Evolutionary conservation across 75 land plant genomes (phyloP).

Genomic region (Cupressus sempervirens): DNA sequence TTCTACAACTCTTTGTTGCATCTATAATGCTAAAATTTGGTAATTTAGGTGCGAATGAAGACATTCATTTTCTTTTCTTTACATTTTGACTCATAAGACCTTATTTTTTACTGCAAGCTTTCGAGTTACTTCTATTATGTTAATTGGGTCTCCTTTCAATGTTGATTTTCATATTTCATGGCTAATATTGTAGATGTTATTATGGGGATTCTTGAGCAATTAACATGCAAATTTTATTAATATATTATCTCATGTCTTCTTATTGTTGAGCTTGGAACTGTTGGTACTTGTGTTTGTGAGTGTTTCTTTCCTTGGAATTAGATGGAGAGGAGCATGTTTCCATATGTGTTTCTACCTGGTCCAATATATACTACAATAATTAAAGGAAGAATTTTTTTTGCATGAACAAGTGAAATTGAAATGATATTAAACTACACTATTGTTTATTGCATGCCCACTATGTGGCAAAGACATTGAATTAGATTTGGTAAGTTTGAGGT

Average conservation of each 20-base stretch:
- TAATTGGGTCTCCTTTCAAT: background rate
- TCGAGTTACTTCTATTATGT: background rate
- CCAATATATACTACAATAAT: background rate
- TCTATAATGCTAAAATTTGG: background rate
- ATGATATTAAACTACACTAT: background rate
- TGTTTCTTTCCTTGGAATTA: background rate
- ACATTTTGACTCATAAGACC: background rate
- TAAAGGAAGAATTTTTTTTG: background rate
- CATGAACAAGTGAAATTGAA: background rate
- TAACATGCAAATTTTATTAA: background rate
- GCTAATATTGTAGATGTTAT: background rate
- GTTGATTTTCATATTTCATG: background rate
- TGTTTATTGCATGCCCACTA: background rate
- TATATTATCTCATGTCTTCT: background rate
- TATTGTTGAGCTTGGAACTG: background rate
- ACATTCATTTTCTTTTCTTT: background rate
- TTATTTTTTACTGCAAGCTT: background rate
- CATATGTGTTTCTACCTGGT: background rate
- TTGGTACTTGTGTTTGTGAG: background rate
- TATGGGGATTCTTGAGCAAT: background rate
- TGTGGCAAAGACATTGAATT: background rate
- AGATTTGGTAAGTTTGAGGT: background rate
- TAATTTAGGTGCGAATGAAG: background rate
- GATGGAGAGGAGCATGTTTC: background rate
- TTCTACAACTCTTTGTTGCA: background rate